phyloP scores from a whole-genome alignment of 2,329 filamentous ascomycete genomes.

The Conoideocrella luteorostrata region DNA sequence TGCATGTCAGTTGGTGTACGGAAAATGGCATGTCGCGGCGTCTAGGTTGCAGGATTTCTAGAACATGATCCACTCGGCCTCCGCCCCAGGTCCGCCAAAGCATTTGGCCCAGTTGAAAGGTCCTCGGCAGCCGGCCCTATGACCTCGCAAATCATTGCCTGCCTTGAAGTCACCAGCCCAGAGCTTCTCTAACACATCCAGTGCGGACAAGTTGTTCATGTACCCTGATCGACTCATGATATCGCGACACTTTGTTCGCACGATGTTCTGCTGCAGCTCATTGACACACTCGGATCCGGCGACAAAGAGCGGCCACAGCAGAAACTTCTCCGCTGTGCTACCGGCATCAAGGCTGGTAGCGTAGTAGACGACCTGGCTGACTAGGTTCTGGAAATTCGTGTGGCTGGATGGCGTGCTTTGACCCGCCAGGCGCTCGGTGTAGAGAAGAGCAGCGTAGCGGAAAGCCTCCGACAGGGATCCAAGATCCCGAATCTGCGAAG shows the following conservation, averaged over 20 bases:
- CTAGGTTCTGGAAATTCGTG: slow-evolving; percentile 74
- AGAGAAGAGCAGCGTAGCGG: slow-evolving; percentile 80
- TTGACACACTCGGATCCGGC: slow-evolving; percentile 84
- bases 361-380: slow-evolving; percentile 76
- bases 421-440: slow-evolving; percentile 79
- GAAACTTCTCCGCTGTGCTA: slow-evolving; percentile 73
- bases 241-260: slow-evolving; percentile 74
- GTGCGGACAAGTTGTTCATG: slow-evolving; percentile 82
- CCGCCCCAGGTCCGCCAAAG: slow-evolving; percentile 48
- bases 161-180: slow-evolving; percentile 57
- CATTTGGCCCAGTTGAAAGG: slow-evolving; percentile 54
- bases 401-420: slow-evolving; percentile 67
- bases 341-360: slow-evolving; percentile 70
- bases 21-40: too few species aligned
- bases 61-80: slow-evolving; percentile 64
- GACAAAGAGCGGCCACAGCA: slow-evolving; percentile 91
- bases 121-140: slow-evolving; percentile 34
- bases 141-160: slow-evolving; percentile 25
- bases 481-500: slow-evolving; percentile 64
- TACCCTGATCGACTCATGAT: slow-evolving; percentile 87
- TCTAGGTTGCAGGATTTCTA: slow-evolving; percentile 27
- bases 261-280: slow-evolving; percentile 68
- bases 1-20: neutral
- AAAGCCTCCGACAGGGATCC: slow-evolving; percentile 84
- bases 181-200: slow-evolving; percentile 78